Evolutionary conservation across 169 alveolate species (phyloP).

Genomic region (Ichthyophthirius multifiliis): DNA sequence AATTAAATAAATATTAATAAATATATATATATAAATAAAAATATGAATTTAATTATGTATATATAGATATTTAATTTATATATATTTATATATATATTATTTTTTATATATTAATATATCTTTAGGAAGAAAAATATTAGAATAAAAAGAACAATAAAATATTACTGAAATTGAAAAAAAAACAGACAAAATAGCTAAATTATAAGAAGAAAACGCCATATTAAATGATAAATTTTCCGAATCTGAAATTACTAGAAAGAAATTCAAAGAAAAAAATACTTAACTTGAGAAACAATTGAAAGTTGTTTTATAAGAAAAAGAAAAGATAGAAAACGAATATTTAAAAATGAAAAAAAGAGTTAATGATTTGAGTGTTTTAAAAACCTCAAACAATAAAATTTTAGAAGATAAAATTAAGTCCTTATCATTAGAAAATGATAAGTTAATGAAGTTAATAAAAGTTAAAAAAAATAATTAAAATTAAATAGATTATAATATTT

Average conservation of each 20-base stretch:
- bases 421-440: conserved; percentile 3
- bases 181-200: conserved; percentile 27
- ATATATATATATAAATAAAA: neutral
- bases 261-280: conserved; percentile 25
- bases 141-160: neutral
- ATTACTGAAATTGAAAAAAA: conserved; percentile 27
- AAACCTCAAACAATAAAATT: conserved; percentile 33
- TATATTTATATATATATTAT: no score
- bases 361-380: conserved; percentile 32
- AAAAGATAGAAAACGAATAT: conserved; percentile 20
- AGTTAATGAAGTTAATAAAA: conserved; percentile 13
- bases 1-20: neutral
- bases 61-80: no score
- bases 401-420: conserved; percentile 32
- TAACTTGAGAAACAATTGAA: conserved; percentile 21
- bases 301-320: conserved; percentile 10
- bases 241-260: conserved; percentile 22
- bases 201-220: conserved; percentile 29
- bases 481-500: no score
- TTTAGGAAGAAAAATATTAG: neutral
- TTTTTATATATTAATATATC: neutral
- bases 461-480: neutral
- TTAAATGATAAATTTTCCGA: conserved; percentile 18
- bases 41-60: no score
- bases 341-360: conserved; percentile 21